Evolutionary conservation across 257 asterid genomes (phyloP).

Genomic region (Lycium barbarum): DNA sequence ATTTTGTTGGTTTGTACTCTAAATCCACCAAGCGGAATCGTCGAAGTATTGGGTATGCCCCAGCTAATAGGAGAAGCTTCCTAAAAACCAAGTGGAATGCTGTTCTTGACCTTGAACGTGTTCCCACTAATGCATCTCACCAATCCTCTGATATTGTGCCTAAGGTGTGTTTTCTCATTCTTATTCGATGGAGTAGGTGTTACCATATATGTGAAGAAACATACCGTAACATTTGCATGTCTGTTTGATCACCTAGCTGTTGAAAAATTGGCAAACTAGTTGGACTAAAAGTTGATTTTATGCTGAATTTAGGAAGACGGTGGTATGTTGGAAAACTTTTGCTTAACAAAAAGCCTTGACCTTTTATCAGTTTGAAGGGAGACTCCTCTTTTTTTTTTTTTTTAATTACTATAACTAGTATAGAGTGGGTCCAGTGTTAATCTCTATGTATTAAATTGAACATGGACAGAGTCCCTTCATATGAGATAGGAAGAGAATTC

Average conservation of each 20-base stretch:
- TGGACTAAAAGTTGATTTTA: neutral
- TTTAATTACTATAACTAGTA: neutral
- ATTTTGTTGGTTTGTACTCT: constrained; percentile 46
- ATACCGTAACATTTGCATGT: too few species aligned
- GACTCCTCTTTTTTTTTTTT: neutral
- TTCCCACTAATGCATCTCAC: constrained; percentile 25
- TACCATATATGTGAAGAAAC: too few species aligned
- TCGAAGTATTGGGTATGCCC: constrained; percentile 41
- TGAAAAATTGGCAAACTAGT: neutral
- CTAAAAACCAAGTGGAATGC: constrained; percentile 41
- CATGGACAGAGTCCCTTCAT: neutral
- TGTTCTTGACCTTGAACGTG: constrained; percentile 47
- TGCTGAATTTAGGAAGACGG: neutral
- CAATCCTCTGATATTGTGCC: constrained; percentile 27
- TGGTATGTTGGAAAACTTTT: neutral
- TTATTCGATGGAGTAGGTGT: too few species aligned
- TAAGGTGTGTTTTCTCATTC: neutral
- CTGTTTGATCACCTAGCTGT: neutral
- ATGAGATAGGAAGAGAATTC: constrained; percentile 17
- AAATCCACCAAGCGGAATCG: constrained; percentile 42
- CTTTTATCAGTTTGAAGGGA: neutral
- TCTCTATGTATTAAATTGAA: neutral
- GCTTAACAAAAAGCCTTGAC: neutral
- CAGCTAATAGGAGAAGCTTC: constrained; percentile 36
- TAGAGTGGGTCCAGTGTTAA: neutral